Percentiles rank a stretch among this genome's conserved stretches.
Conservation (phyloP, 2,329 filamentous ascomycete genomes). For the Hymenoscyphus salicellus region DNA sequence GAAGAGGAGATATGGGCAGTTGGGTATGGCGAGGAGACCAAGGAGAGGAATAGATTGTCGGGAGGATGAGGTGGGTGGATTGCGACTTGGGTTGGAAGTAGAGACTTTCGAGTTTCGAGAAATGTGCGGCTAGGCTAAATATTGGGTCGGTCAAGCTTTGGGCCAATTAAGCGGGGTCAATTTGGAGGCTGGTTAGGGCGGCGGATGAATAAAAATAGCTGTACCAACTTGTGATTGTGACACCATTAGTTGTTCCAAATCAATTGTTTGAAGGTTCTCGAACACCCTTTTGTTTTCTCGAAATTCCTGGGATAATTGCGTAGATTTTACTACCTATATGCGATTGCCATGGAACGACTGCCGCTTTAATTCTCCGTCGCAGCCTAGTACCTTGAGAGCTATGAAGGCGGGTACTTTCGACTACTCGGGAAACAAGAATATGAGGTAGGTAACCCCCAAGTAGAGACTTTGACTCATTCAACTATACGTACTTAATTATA, state of each 20-base stretch:
- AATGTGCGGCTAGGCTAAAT: not conserved
- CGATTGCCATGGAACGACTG: not conserved
- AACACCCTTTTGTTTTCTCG: no score
- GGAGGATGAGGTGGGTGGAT: slow-evolving; percentile 10
- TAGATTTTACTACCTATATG: no score
- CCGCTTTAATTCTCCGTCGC: not conserved
- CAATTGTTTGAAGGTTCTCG: no score
- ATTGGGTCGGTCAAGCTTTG: not conserved
- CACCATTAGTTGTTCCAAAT: no score
- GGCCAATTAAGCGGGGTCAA: not conserved
- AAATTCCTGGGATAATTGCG: no score
- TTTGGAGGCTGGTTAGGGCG: not conserved
- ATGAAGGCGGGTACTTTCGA: no score
- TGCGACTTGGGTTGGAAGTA: not conserved
- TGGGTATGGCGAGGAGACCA: slow-evolving; percentile 14
- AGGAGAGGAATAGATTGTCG: slow-evolving; percentile 28
- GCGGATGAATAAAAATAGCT: not conserved
- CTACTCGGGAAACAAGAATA: no score
- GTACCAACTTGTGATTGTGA: not conserved
- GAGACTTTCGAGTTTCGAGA: slow-evolving; percentile 1
- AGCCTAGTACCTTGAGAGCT: no score
- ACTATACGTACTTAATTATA: no score
- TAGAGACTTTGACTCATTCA: no score
- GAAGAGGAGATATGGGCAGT: slow-evolving; percentile 17
- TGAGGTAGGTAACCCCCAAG: no score